A percentile compares a stretch with the other conserved stretches of the same genome.
These are phyloP conservation scores for Ascochyta koolunga DNA, from an alignment of 2,329 filamentous ascomycete species.

Conservation along the genomic window DNA sequence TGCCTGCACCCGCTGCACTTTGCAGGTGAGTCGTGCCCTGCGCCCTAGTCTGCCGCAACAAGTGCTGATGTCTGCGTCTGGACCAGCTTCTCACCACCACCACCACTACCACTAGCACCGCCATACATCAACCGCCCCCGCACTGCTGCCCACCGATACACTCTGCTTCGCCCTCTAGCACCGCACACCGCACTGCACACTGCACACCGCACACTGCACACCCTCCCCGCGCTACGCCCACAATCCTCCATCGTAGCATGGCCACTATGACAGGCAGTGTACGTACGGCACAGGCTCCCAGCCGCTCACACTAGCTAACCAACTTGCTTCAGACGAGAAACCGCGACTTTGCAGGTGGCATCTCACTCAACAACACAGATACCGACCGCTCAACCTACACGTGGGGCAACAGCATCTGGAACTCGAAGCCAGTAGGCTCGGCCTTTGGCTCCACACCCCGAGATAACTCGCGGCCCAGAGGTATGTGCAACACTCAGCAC, in stretches of 20 bases:
- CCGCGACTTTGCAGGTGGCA: constrained; percentile 37
- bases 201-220: background rate
- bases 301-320: constrained; percentile 4
- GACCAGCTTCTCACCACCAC: constrained; percentile 31
- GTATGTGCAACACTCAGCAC: constrained; percentile 21
- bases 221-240: constrained; percentile 10
- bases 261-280: constrained; percentile 42
- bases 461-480: constrained; percentile 43
- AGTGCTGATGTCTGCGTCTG: constrained; percentile 45
- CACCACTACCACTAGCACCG: constrained; percentile 1
- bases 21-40: constrained; percentile 22
- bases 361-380: constrained; percentile 39
- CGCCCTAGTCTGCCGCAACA: constrained; percentile 19
- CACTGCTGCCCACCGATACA: background rate
- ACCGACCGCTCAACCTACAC: constrained; percentile 37
- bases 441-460: constrained; percentile 35
- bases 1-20: constrained; percentile 19
- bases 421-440: constrained; percentile 34
- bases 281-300: constrained; percentile 15
- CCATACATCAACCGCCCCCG: constrained; percentile 7
- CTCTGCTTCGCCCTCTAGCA: background rate
- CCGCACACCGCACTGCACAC: background rate
- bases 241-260: constrained; percentile 32
- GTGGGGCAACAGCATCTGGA: constrained; percentile 48
- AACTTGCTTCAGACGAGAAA: constrained; percentile 30